Conservation (phyloP, 352 stramenopile species). For the Elongisporangium anandrum region DNA sequence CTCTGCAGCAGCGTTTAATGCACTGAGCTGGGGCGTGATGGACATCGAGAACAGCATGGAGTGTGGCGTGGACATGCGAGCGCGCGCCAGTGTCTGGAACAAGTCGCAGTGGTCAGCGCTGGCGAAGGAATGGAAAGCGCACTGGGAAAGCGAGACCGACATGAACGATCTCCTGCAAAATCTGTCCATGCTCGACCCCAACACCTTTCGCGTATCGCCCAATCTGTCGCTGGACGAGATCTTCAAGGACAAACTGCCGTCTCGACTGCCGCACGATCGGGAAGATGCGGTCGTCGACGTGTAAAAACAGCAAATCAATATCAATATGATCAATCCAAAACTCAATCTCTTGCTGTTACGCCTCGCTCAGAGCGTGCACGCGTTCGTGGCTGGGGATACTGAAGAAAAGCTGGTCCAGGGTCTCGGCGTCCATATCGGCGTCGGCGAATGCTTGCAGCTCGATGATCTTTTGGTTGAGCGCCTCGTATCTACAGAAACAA, state of each 20-base stretch:
- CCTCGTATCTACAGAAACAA: conserved; percentile 25
- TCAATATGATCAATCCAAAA: not conserved
- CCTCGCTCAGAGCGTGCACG: conserved; percentile 8
- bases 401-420: conserved; percentile 42
- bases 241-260: conserved; percentile 75
- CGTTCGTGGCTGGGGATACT: conserved; percentile 38
- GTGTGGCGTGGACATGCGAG: conserved; percentile 7
- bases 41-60: conserved; percentile 6
- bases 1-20: not conserved
- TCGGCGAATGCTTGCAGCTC: conserved; percentile 39
- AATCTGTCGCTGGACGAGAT: conserved; percentile 55
- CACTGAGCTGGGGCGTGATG: conserved; percentile 7
- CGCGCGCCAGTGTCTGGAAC: conserved; percentile 27
- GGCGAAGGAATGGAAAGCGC: conserved; percentile 38
- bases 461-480: conserved; percentile 29
- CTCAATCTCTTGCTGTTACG: not conserved
- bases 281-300: conserved; percentile 75
- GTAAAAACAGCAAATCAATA: conserved; percentile 13
- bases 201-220: conserved; percentile 15
- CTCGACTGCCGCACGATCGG: conserved; percentile 51
- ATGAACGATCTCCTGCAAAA: conserved; percentile 22
- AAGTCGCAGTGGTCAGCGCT: conserved; percentile 41
- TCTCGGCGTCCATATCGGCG: conserved; percentile 25
- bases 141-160: conserved; percentile 45
- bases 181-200: conserved; percentile 24